Base-by-base conservation (phyloP, 441 rosid genomes). In the Isatis lusitanica region DNA sequence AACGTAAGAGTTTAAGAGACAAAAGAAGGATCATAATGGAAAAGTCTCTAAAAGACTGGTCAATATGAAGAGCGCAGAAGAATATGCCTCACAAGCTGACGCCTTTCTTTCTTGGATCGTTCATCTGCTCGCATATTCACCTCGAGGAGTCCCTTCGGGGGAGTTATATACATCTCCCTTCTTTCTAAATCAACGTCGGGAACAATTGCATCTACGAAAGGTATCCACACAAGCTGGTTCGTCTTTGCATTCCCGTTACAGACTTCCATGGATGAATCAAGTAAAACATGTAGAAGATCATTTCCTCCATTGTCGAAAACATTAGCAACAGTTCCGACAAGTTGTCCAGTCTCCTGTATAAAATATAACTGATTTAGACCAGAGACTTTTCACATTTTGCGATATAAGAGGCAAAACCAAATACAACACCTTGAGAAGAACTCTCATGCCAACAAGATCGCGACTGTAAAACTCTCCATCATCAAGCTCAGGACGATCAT, bases 101-200 rank as follows among this genome's bases (percentile, higher is more conserved):
- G 91, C 78, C 97, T 85, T 79, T 94, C 97, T 84, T 91, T 94
- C 89, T 94, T 91, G 80, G 98, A 90, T 76, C 78, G 86, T 44
- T 83, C 83, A 70, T 87, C 92, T 39, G 85, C 36, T 46, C 88
- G 96, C 26, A 88, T 46, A 63, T 94, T 94, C 63, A 92, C 81
- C 87, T 86, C 89, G 3, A 94, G 93, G 21, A 94, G 95, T 66
- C 98, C 98, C 74, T 87, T 89, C 1, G 98, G 97, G 7, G 98
- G 98, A 51, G 91, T 83, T 56, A 94, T 90, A 63, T 80, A 71
- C 88, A 94, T 86, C 85, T 91, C 97, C 67, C 73, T 82, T 82
- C 83, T 85, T n/a, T 61, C 76, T 82, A 89, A 71, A 74, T 94
- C 89, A 74, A 92, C 90, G 67, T 85, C 85, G n/a, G 97, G 98